These are phyloP conservation scores for Pythium aquatile DNA, from an alignment of 352 stramenopile genomes.

Conservation along the genomic window DNA sequence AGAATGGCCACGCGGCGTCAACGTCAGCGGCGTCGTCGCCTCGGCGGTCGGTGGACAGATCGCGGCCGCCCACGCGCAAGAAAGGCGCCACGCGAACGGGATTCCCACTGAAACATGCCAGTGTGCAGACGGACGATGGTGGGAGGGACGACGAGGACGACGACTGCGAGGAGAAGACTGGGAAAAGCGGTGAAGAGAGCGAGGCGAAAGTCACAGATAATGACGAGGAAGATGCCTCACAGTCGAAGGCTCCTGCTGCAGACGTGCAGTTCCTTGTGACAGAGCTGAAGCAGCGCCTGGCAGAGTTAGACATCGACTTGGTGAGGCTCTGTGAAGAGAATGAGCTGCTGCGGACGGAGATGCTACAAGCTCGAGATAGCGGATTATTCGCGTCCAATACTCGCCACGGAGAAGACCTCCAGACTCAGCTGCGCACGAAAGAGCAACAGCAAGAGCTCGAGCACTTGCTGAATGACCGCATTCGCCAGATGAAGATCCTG, in stretches of 20 bases:
- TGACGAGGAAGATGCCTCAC: neutral
- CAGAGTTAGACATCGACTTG: constrained; percentile 45
- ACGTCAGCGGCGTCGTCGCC: constrained; percentile 5
- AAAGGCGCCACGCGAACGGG: constrained; percentile 4
- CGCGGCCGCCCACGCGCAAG: neutral
- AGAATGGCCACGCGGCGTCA: neutral
- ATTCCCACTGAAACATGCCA: constrained; percentile 14
- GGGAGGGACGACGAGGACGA: neutral
- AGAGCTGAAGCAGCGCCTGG: constrained; percentile 41
- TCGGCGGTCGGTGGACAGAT: constrained; percentile 7
- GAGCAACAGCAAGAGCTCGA: constrained; percentile 35
- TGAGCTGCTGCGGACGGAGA: constrained; percentile 40
- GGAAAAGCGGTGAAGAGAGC: neutral
- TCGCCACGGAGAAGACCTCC: neutral
- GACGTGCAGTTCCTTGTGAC: constrained; percentile 27
- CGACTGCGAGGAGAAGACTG: neutral
- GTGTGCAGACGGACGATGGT: constrained; percentile 13
- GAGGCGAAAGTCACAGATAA: neutral
- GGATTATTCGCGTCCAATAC: neutral
- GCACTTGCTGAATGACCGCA: constrained; percentile 30
- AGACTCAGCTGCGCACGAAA: neutral
- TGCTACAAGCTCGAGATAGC: neutral
- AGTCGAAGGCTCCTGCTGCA: neutral
- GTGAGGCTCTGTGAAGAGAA: constrained; percentile 52
- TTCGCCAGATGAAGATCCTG: constrained; percentile 49